A percentile compares a stretch with the other conserved stretches of the same genome.
These are phyloP conservation scores for Thermochaetoides thermophila DNA, from an alignment of 495 filamentous ascomycete species.

Conservation along the genomic window DNA sequence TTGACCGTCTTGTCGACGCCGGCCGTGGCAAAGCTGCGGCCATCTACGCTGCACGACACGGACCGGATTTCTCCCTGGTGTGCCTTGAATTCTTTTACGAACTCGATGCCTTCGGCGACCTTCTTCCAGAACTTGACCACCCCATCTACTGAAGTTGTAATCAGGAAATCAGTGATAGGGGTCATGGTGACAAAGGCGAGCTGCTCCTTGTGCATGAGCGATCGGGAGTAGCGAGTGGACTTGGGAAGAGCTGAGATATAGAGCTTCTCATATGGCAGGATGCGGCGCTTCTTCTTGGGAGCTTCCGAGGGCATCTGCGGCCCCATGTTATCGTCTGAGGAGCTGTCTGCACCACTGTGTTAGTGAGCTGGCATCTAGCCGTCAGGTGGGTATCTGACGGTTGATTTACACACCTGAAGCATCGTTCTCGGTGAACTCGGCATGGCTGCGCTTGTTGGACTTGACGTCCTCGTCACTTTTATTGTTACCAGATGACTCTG, in stretches of 20 bases:
- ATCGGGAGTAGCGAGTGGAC: constrained; percentile 78
- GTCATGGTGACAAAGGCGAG: constrained; percentile 74
- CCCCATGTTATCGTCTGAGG: constrained; percentile 88
- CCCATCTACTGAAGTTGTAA: constrained; percentile 84
- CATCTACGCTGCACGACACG: constrained; percentile 74
- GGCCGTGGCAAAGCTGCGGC: constrained; percentile 82
- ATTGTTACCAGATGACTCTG: too few relatives aligned
- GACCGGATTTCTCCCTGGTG: constrained; percentile 74
- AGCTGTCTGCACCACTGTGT: constrained; percentile 40
- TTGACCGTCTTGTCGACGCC: constrained; percentile 80
- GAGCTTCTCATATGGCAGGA: constrained; percentile 85
- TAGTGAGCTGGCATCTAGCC: too few relatives aligned
- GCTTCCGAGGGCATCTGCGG: constrained; percentile 61
- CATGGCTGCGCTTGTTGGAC: constrained; percentile 33
- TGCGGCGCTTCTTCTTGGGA: constrained; percentile 83
- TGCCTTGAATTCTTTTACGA: constrained; percentile 93
- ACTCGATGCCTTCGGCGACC: constrained; percentile 75
- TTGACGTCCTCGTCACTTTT: constrained; percentile 17
- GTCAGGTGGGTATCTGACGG: neutral
- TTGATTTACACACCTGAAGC: constrained; percentile 22
- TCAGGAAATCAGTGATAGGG: constrained; percentile 80
- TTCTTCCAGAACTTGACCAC: constrained; percentile 99
- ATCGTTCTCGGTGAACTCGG: constrained; percentile 24
- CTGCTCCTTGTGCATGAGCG: constrained; percentile 96
- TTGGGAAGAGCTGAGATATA: constrained; percentile 82